Conservation (phyloP, 2,329 filamentous ascomycete genomes). For the Cadophora luteo-olivacea region DNA sequence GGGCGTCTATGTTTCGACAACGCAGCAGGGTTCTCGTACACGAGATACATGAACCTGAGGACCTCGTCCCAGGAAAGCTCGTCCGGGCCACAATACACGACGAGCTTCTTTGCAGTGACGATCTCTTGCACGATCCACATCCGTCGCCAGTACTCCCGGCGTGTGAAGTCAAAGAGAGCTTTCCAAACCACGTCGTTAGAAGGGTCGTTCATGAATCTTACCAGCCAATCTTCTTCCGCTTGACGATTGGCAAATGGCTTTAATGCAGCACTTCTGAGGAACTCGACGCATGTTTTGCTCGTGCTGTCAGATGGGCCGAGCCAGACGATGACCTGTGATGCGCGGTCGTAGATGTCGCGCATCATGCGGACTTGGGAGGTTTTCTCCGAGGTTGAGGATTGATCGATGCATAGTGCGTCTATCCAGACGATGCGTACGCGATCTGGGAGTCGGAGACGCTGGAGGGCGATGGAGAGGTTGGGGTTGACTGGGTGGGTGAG, state of each 20-base stretch:
- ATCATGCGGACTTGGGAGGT: slow-evolving; percentile 2
- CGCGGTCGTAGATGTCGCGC: background rate
- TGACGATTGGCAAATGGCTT: background rate
- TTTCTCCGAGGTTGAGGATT: background rate
- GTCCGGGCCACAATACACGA: background rate
- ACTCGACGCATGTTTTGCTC: background rate
- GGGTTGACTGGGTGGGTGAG: background rate
- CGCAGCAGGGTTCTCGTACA: background rate
- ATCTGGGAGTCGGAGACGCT: background rate
- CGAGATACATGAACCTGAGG: slow-evolving; percentile 6
- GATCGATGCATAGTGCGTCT: slow-evolving; percentile 8
- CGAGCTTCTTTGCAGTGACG: background rate
- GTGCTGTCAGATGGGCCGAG: background rate
- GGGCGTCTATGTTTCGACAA: background rate
- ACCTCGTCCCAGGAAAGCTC: background rate
- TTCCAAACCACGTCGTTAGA: background rate
- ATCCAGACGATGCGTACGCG: slow-evolving; percentile 5
- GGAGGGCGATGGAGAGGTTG: background rate
- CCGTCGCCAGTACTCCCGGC: background rate
- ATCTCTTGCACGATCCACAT: slow-evolving; percentile 16
- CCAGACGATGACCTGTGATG: background rate
- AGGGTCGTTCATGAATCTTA: background rate
- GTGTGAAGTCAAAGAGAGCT: slow-evolving; percentile 2
- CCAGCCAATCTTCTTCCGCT: background rate
- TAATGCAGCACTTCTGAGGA: background rate